Evolutionary conservation across 108 stramenopile genomes (phyloP), one percentile per base, ranked within the genome.

Genomic region (Fistulifera solaris): DNA sequence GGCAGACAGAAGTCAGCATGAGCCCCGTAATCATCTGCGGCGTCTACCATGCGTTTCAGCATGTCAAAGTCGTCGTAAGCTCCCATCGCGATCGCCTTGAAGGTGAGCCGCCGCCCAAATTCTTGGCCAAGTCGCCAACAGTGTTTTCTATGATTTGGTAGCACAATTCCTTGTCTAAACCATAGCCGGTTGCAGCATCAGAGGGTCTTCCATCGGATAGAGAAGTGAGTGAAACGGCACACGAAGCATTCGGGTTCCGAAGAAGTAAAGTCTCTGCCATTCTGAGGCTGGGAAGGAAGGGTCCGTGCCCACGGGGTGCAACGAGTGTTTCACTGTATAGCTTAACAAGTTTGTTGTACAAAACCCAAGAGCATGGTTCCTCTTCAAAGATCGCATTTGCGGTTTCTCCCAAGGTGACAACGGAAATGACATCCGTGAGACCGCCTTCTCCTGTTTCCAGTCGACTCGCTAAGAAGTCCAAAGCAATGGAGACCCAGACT

Each of bases 191-290:
- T 0, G 35, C 2, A 35, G 64, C 54, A 62, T 83, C 81, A 0
- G 70, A 66, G 11, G 81, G 76, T 26, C 35, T 41, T 2, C 81
- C 77, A 52, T 83, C 81, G 12, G 72, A 71, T 12, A 83, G 54
- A 40, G 78, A 77, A 27, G 51, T 13, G 45, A 60, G 65, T 13
- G 58, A 35, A 2, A 27, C 11, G 11, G 52, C 52, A 17, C 52
- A 52, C 24, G 52, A 27, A 11, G 22, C 27, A 28, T 52, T 24
- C 10, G 11, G 8, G 11, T 28, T 28, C 25, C 22, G 11, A 28
- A 6, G 10, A 8, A 52, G 16, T 12, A 52, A 26, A 11, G 24
- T 12, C 17, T 52, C 52, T 11, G 52, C 52, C 25, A 27, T 27
- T 25, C 53, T 62, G 14, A 83, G 38, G 7, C 75, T 75, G 23